Evolutionary conservation across 2,329 filamentous ascomycete species (phyloP), one percentile per base, ranked within the genome.

Genomic region (Parascedosporium putredinis): DNA sequence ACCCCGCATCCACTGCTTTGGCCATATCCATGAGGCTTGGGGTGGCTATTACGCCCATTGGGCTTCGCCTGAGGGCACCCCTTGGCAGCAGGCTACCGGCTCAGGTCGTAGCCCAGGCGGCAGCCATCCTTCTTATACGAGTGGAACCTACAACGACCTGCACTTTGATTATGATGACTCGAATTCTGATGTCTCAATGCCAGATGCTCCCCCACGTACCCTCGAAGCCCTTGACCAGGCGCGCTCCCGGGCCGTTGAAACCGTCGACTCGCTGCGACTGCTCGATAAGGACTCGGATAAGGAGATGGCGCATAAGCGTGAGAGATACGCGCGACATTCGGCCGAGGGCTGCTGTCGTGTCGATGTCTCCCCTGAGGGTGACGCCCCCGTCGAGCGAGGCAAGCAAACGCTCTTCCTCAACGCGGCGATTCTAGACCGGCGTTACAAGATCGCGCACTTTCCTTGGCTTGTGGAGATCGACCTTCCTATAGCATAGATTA

Each of bases 381-480:
- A 45, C 18, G 23, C 29, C 22, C 38, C 38, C 3, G 47, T 50
- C 20, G 47, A 25, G 25, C n/a, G 40, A 40, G 47, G 47, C 14
- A 59, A 5, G 53, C 55, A 78, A 51, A 79, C 75, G 0, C 57
- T 79, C 4, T 77, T 79, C 54, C 67, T 79, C 5, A 81, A 81
- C 57, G 76, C 75, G 1, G 65, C 76, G 1, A 72, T 82, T 25
- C 65, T 78, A 62, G 66, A 73, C 4, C 58, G 65, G 3, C 52
- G 61, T 5, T 67, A 71, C 16, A 52, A 59, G 20, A 64, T 68
- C 8, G 55, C 61, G 9, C 74, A 82, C 42, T 59, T 70, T 16
- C 72, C 75, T 1, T 82, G 75, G 74, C 16, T 80, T 3, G 60
- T 81, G 5, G 70, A 78, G 10, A 53, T 79, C 7, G 67, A 72